Conservation (phyloP, 306 rosid genomes). For the Fragaria nilgerrensis region DNA sequence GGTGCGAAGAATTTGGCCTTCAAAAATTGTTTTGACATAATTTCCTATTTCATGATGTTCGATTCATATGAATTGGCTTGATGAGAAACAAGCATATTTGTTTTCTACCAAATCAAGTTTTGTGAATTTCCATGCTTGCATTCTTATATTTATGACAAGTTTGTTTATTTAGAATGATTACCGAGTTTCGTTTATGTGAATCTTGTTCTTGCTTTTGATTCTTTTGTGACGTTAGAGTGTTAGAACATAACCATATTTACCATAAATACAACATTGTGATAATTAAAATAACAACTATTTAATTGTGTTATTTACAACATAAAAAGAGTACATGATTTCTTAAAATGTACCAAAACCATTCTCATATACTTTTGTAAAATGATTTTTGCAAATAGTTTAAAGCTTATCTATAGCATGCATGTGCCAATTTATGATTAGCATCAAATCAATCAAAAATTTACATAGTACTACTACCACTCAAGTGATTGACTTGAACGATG, state of each 20-base stretch:
- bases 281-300: too few species aligned
- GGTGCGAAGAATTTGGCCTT: background rate
- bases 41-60: background rate
- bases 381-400: background rate
- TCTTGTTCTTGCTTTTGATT: background rate
- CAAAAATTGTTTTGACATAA: background rate
- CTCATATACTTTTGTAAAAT: background rate
- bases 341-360: background rate
- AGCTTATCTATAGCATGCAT: background rate
- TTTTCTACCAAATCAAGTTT: background rate
- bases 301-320: too few species aligned
- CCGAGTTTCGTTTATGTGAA: rapidly evolving
- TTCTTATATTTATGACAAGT: background rate
- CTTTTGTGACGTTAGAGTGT: too few species aligned
- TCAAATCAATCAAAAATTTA: background rate
- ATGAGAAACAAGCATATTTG: background rate
- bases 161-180: background rate
- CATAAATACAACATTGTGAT: too few species aligned
- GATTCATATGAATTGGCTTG: background rate
- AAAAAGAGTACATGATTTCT: too few species aligned
- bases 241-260: too few species aligned
- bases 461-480: background rate
- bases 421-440: background rate
- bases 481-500: background rate
- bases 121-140: background rate